These are phyloP conservation scores for Royoungia palumana DNA, from an alignment of 768 basidiomycete species.

Conservation along the genomic window DNA sequence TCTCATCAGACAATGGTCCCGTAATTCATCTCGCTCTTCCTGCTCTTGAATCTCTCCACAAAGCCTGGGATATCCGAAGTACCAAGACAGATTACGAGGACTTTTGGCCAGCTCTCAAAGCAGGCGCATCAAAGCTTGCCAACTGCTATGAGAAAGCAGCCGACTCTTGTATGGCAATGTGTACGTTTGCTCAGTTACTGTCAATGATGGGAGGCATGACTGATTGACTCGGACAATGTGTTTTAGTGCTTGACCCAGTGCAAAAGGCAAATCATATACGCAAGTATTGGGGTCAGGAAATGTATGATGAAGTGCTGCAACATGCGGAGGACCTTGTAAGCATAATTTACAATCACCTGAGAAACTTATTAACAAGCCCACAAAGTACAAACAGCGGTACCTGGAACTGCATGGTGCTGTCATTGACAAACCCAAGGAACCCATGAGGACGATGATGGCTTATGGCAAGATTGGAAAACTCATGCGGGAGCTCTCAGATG, in stretches of 20 bases:
- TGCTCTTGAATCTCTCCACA: background rate
- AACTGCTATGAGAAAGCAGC: constrained; percentile 34
- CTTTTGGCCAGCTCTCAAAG: background rate
- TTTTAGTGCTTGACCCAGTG: constrained; percentile 25
- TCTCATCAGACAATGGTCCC: no score
- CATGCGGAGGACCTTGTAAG: constrained; percentile 16
- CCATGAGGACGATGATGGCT: background rate
- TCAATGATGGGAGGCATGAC: no score
- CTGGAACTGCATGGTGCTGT: no score
- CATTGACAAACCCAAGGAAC: background rate
- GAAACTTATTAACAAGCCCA: no score
- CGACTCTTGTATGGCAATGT: constrained; percentile 32
- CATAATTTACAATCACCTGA: no score
- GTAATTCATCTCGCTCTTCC: no score
- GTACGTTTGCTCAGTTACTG: no score
- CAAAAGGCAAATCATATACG: constrained; percentile 20
- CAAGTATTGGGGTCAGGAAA: no score
- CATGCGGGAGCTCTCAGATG: constrained; percentile 3
- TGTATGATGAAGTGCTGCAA: constrained; percentile 11
- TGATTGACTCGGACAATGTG: no score
- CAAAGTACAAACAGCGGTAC: no score
- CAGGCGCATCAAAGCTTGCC: constrained; percentile 30
- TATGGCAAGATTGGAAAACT: background rate
- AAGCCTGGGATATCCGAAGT: constrained; percentile 1
- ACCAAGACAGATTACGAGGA: no score